phyloP scores from a whole-genome alignment of 2,329 filamentous ascomycete genomes.

The Penicillium oxalicum region DNA sequence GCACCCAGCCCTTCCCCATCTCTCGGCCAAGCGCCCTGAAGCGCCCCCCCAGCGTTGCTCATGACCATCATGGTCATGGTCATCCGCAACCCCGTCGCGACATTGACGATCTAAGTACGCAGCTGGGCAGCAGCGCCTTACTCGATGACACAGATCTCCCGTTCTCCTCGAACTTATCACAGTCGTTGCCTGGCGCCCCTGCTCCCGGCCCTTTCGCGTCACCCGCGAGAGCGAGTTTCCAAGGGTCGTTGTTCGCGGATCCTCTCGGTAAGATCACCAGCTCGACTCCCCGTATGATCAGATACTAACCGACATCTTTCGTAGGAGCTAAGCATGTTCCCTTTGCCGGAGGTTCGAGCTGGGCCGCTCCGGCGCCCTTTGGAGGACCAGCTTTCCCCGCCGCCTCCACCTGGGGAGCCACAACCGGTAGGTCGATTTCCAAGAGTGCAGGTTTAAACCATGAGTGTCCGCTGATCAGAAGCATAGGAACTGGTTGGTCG shows the following conservation, averaged over 20 bases:
- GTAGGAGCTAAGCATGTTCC: slow-evolving; percentile 30
- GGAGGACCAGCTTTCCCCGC: slow-evolving; percentile 34
- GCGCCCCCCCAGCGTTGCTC: slow-evolving; percentile 67
- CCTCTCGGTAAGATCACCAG: slow-evolving; percentile 26
- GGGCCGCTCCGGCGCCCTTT: slow-evolving; percentile 30
- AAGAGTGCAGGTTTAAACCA: background rate
- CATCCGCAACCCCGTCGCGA: slow-evolving; percentile 46
- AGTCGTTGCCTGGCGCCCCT: slow-evolving; percentile 47
- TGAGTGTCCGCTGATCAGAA: slow-evolving; percentile 12
- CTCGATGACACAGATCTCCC: slow-evolving; percentile 68
- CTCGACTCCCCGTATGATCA: background rate
- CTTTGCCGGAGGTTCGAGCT: slow-evolving; percentile 28
- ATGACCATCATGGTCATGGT: slow-evolving; percentile 40
- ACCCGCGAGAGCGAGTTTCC: slow-evolving; percentile 39
- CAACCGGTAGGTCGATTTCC: slow-evolving; percentile 27
- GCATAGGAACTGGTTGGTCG: slow-evolving; percentile 41
- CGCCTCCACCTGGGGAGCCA: slow-evolving; percentile 34
- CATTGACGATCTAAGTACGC: slow-evolving; percentile 67
- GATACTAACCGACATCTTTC: slow-evolving; percentile 13
- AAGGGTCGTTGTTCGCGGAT: slow-evolving; percentile 39
- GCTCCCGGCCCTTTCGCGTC: slow-evolving; percentile 46
- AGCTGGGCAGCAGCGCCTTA: slow-evolving; percentile 84
- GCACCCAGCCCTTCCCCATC: slow-evolving; percentile 63
- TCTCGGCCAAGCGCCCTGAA: slow-evolving; percentile 81
- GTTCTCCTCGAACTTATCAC: slow-evolving; percentile 46